Percentiles rank a stretch among this genome's conserved stretches.
Conservation (phyloP, 148 eudicot species). For the Selenicereus undatus region DNA sequence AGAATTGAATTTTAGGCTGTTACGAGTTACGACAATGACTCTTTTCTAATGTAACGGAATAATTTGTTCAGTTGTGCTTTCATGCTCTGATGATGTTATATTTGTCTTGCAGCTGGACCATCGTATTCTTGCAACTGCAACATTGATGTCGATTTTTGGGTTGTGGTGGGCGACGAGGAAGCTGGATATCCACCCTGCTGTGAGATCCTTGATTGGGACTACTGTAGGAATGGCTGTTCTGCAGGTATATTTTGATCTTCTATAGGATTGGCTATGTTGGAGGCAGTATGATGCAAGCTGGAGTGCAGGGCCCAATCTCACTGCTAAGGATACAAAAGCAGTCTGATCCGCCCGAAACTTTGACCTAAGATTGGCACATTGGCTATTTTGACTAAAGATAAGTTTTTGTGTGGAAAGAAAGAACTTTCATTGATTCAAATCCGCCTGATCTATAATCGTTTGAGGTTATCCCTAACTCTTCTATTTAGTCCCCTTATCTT, state of each 20-base stretch:
- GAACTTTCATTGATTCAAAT: not conserved
- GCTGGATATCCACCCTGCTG: conserved; percentile 84
- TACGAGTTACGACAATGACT: not conserved
- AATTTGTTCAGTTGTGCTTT: not conserved
- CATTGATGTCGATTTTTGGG: conserved; percentile 56
- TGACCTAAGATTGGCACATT: not conserved
- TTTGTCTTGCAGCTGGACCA: conserved; percentile 74
- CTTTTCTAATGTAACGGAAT: no score
- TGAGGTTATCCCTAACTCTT: no score
- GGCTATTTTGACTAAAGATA: not conserved
- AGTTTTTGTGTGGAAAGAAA: not conserved
- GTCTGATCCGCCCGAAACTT: not conserved
- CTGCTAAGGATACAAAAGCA: no score
- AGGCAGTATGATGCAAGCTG: not conserved
- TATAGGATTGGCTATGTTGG: not conserved
- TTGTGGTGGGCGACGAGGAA: conserved; percentile 78
- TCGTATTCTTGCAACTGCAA: conserved; percentile 86
- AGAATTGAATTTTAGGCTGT: not conserved
- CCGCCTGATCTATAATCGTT: not conserved
- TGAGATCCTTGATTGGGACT: conserved; percentile 66
- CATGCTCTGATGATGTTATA: not conserved
- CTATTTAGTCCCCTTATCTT: no score
- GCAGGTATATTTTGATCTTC: conserved; percentile 47
- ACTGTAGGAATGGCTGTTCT: conserved; percentile 87
- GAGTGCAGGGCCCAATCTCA: no score